A percentile compares a stretch with the other conserved stretches of the same genome.
phyloP scores from a whole-genome alignment of 2,329 filamentous ascomycete genomes.

The Phaeosphaeriaceae sp. region DNA sequence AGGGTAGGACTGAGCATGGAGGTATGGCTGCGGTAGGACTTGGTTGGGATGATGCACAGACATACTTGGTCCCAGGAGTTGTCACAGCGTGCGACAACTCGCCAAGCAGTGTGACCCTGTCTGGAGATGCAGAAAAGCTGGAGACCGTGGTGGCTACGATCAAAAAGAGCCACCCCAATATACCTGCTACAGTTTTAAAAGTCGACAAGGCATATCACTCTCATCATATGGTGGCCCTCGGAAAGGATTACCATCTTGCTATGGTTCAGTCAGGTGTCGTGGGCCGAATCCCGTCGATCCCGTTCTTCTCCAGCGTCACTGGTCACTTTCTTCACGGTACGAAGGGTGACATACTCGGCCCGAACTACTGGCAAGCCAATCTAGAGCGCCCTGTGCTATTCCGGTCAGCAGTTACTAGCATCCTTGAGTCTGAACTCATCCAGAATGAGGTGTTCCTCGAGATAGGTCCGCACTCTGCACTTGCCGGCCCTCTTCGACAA shows the following conservation, averaged over 20 bases:
- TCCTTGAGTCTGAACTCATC: conserved; percentile 2
- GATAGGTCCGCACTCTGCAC: conserved; percentile 19
- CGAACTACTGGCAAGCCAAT: conserved; percentile 25
- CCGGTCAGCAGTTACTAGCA: not conserved
- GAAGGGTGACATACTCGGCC: not conserved
- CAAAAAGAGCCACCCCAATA: conserved; percentile 28
- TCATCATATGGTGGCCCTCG: conserved; percentile 26
- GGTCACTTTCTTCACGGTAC: conserved; percentile 3
- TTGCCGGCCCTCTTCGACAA: conserved; percentile 17
- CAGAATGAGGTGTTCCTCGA: conserved; percentile 14
- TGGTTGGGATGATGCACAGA: conserved; percentile 3
- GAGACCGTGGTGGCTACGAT: conserved; percentile 8
- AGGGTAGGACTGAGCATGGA: conserved; percentile 2
- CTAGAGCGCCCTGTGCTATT: conserved; percentile 19
- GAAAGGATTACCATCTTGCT: conserved; percentile 7
- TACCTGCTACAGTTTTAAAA: conserved; percentile 18
- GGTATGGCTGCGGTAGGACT: conserved; percentile 21
- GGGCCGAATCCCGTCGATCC: not conserved
- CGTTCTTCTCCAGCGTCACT: conserved; percentile 17
- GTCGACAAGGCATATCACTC: conserved; percentile 42
- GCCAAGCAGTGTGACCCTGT: conserved; percentile 27
- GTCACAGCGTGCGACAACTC: conserved; percentile 25
- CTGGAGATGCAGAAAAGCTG: conserved; percentile 22
- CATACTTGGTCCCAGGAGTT: conserved; percentile 1
- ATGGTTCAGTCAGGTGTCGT: not conserved